Percentiles rank a stretch among this genome's conserved stretches.
Evolutionary conservation across 768 basidiomycete genomes (phyloP).

Genomic region (Dictyophora rubrovolvata): DNA sequence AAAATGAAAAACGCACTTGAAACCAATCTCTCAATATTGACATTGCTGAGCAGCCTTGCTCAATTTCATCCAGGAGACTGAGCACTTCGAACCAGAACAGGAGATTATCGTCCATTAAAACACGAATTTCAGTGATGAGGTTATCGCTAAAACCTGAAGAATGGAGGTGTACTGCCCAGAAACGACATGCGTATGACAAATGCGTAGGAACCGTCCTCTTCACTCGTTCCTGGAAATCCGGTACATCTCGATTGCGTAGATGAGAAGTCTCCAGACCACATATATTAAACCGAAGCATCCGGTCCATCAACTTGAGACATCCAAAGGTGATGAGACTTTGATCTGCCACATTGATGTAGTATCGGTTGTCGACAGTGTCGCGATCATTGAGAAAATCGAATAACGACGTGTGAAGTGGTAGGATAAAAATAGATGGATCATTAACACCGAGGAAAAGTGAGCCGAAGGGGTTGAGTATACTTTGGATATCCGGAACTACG

Average conservation of each 20-base stretch:
- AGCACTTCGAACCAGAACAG: background rate
- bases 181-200: background rate
- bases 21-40: slow-evolving; percentile 1
- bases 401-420: slow-evolving; percentile 19
- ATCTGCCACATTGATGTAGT: slow-evolving; percentile 11
- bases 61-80: background rate
- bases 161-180: background rate
- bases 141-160: background rate
- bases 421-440: slow-evolving; percentile 12
- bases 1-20: slow-evolving; percentile 2
- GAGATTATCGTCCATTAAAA: slow-evolving; percentile 6
- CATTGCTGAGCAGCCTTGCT: slow-evolving; percentile 9
- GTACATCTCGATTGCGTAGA: background rate
- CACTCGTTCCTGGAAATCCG: background rate
- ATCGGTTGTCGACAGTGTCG: slow-evolving; percentile 11
- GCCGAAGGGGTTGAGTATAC: background rate
- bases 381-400: slow-evolving; percentile 17
- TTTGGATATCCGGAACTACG: background rate
- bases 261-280: background rate
- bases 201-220: background rate
- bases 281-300: background rate
- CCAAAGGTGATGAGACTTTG: slow-evolving; percentile 15
- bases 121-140: background rate
- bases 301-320: slow-evolving; percentile 4
- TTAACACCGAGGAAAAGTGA: slow-evolving; percentile 14